These are phyloP conservation scores for Trypanosoma avium DNA, from an alignment of 208 protist genomes.

Conservation along the genomic window DNA sequence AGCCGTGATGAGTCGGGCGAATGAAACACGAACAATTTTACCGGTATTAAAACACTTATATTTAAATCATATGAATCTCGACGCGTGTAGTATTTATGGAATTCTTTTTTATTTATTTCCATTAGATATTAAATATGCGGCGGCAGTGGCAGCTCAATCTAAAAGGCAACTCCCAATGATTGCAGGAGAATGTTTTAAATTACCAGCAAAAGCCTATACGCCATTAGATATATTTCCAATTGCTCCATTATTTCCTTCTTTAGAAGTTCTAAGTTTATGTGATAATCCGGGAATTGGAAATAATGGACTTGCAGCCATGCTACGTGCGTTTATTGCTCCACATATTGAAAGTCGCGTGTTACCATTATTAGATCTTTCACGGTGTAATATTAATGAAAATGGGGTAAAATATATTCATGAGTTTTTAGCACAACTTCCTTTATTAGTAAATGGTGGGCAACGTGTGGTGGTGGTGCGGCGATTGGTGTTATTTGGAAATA, in stretches of 20 bases:
- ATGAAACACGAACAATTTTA: slow-evolving; percentile 46
- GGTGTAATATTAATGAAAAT: slow-evolving; percentile 54
- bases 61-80: slow-evolving; percentile 85
- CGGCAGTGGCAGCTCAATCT: slow-evolving; percentile 11
- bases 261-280: slow-evolving; percentile 69
- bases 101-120: slow-evolving; percentile 78
- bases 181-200: slow-evolving; percentile 10
- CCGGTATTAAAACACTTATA: slow-evolving; percentile 72
- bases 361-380: slow-evolving; percentile 66
- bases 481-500: slow-evolving; percentile 72
- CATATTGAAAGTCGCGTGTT: slow-evolving; percentile 54
- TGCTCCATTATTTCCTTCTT: slow-evolving; percentile 59
- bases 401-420: slow-evolving; percentile 37
- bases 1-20: slow-evolving; percentile 52
- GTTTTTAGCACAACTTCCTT: slow-evolving; percentile 46
- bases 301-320: slow-evolving; percentile 43
- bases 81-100: slow-evolving; percentile 47
- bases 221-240: slow-evolving; percentile 29
- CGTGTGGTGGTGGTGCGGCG: slow-evolving; percentile 40
- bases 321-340: slow-evolving; percentile 57
- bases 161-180: slow-evolving; percentile 21
- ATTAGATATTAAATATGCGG: slow-evolving; percentile 29
- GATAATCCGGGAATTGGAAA: slow-evolving; percentile 76
- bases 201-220: slow-evolving; percentile 38
- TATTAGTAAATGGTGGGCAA: slow-evolving; percentile 19